phyloP scores from a whole-genome alignment of 306 rosid genomes.

The Ochetophila trinervis region DNA sequence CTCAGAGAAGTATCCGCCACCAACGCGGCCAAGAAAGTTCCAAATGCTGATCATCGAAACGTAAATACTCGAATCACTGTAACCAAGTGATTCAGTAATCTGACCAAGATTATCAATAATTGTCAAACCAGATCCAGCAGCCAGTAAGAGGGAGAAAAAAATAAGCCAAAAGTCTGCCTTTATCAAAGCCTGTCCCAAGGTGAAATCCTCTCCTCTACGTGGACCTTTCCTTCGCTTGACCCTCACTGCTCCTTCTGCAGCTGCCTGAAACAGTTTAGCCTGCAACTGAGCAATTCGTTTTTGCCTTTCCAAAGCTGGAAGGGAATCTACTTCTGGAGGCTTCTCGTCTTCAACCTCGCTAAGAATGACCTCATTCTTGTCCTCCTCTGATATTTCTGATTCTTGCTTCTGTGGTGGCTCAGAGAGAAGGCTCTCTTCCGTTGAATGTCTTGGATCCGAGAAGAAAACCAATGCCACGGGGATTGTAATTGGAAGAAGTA shows the following conservation, averaged over 20 bases:
- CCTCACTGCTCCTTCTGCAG: conserved; percentile 55
- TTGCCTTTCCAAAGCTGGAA: conserved; percentile 53
- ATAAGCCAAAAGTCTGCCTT: conserved; percentile 95
- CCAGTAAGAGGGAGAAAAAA: conserved; percentile 63
- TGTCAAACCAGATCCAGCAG: conserved; percentile 86
- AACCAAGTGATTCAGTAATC: conserved; percentile 75
- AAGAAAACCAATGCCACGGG: conserved; percentile 61
- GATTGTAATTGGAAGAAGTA: conserved; percentile 48
- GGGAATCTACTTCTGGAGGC: conserved; percentile 42
- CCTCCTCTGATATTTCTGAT: conserved; percentile 11
- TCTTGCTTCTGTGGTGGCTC: conserved; percentile 31
- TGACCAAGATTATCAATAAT: conserved; percentile 87
- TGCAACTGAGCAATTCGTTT: conserved; percentile 54
- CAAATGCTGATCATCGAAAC: conserved; percentile 90
- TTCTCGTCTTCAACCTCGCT: conserved; percentile 55
- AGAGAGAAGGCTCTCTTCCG: conserved; percentile 46
- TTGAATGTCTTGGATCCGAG: conserved; percentile 29
- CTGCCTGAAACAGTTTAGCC: conserved; percentile 50
- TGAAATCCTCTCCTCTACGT: conserved; percentile 74
- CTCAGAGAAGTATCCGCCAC: conserved; percentile 94
- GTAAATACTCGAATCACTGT: conserved; percentile 53
- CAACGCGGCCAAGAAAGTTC: conserved; percentile 96
- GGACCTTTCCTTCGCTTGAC: conserved; percentile 64
- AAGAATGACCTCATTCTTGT: conserved; percentile 27
- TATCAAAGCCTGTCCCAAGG: conserved; percentile 71